Percentiles rank a stretch among this genome's conserved stretches.
These are phyloP conservation scores for Sapria himalayana DNA, from an alignment of 345 rosid species.

Conservation along the genomic window DNA sequence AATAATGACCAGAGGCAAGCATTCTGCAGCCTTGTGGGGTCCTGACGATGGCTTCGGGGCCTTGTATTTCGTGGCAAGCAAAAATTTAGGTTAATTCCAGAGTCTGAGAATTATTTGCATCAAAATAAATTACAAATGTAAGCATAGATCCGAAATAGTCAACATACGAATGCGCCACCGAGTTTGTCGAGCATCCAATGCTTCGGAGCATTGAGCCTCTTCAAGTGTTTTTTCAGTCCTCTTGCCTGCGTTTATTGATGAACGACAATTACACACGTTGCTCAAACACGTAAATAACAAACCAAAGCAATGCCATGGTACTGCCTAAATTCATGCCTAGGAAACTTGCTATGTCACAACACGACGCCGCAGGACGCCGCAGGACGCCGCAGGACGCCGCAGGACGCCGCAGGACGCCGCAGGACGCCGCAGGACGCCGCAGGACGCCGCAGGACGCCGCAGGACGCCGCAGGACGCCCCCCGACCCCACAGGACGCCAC, in stretches of 20 bases:
- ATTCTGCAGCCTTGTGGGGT: slow-evolving; percentile 10
- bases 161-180: slow-evolving; percentile 3
- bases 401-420: too few species aligned
- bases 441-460: too few species aligned
- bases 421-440: too few species aligned
- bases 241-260: slow-evolving; percentile 7
- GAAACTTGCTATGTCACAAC: too few species aligned
- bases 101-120: too few species aligned
- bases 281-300: too few species aligned
- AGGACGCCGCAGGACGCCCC: too few species aligned
- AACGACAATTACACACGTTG: not conserved
- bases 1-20: slow-evolving; percentile 30
- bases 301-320: too few species aligned
- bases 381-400: too few species aligned
- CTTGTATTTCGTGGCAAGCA: slow-evolving; percentile 2
- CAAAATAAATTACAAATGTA: not conserved
- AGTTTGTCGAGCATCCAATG: slow-evolving; percentile 8
- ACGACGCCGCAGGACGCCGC: too few species aligned
- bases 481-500: too few species aligned
- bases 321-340: too few species aligned
- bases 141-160: not conserved
- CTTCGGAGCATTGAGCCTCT: slow-evolving; percentile 8
- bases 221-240: slow-evolving; percentile 11
- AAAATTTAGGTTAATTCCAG: not conserved
- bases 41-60: slow-evolving; percentile 15